A percentile compares a stretch with the other conserved stretches of the same genome.
phyloP scores from a whole-genome alignment of 257 asterid species.

The Solanum chmielewskii region DNA sequence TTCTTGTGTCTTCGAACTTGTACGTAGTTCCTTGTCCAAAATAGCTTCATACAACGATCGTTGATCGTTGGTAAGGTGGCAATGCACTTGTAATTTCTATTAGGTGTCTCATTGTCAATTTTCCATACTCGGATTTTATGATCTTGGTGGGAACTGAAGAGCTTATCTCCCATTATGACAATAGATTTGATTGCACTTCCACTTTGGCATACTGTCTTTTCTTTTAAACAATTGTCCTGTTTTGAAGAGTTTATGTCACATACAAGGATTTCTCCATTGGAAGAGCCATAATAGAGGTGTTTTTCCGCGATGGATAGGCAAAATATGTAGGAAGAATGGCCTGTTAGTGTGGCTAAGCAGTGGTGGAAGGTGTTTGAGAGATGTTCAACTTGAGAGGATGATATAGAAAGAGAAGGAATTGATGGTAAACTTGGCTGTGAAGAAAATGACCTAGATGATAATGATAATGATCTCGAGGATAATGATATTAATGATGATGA shows the following conservation, averaged over 20 bases:
- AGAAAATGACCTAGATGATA: slow-evolving; percentile 26
- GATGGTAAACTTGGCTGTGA: slow-evolving; percentile 54
- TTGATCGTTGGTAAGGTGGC: slow-evolving; percentile 59
- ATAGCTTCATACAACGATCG: slow-evolving; percentile 37
- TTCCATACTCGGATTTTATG: slow-evolving; percentile 64
- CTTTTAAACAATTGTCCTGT: neutral
- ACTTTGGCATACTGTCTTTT: slow-evolving; percentile 6
- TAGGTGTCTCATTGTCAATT: slow-evolving; percentile 8
- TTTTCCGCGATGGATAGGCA: slow-evolving; percentile 42
- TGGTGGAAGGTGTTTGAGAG: slow-evolving; percentile 11
- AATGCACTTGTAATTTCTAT: slow-evolving; percentile 25
- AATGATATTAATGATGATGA: slow-evolving; percentile 32
- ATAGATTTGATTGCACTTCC: slow-evolving; percentile 52
- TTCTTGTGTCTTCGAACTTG: slow-evolving; percentile 47
- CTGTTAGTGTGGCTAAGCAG: slow-evolving; percentile 38
- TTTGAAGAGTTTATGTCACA: slow-evolving; percentile 18
- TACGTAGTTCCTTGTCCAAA: slow-evolving; percentile 41
- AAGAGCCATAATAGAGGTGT: slow-evolving; percentile 49
- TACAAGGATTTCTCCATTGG: slow-evolving; percentile 40
- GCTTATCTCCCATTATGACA: slow-evolving; percentile 28
- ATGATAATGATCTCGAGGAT: slow-evolving; percentile 26
- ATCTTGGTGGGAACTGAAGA: slow-evolving; percentile 74
- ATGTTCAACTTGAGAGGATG: slow-evolving; percentile 33
- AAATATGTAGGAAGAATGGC: slow-evolving; percentile 44
- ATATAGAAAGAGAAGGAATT: slow-evolving; percentile 43